Evolutionary conservation across 108 stramenopile genomes (phyloP), one percentile per base, ranked within the genome.

Genomic region (Nitzschia putrida): DNA sequence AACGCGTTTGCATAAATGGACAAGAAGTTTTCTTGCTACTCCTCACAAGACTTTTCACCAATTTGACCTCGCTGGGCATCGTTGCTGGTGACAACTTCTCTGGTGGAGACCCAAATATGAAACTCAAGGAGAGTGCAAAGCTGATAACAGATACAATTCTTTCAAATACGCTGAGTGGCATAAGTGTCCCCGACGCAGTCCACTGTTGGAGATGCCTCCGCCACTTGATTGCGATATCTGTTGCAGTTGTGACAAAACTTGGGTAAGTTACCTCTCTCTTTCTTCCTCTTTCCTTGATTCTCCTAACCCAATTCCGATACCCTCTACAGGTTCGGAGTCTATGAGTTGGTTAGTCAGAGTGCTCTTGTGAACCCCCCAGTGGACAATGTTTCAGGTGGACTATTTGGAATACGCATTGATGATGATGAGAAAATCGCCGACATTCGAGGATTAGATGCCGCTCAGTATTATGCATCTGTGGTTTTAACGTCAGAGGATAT

Each of bases 61-160:
- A 94, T 73, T 61, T 94, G 18, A 83, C 81, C 26, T 83, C 81
- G 61, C 74, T 81, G 53, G 93, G 93, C 40, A 66, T 74, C 34
- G 45, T 61, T 53, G 80, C 87, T 11, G 21, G 91, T 3, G 74
- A 77, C 29, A 63, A 71, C 60, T 52, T 80, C 25, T 29, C 57
- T 20, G 64, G 55, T 29, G 77, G 42, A 54, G 45, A 69, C 38
- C 80, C 86, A 42, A 80, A 74, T 20, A 64, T 73, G 40, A 63
- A 71, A 24, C 66, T 90, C 18, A 91, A 91, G 66, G 74, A 84
- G 53, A 87, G 86, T 53, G 93, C 93, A 7, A 78, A 68, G 58
- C 61, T 93, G 7, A 88, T 93, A n/a, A 90, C 88, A 10, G 80
- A 88, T 66, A 80, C 88, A 10, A 89, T 90, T 58, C 69, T 89